A percentile compares a stretch with the other conserved stretches of the same genome.
phyloP scores from a whole-genome alignment of 2,329 filamentous ascomycete genomes.

The Raffaelea arxii region DNA sequence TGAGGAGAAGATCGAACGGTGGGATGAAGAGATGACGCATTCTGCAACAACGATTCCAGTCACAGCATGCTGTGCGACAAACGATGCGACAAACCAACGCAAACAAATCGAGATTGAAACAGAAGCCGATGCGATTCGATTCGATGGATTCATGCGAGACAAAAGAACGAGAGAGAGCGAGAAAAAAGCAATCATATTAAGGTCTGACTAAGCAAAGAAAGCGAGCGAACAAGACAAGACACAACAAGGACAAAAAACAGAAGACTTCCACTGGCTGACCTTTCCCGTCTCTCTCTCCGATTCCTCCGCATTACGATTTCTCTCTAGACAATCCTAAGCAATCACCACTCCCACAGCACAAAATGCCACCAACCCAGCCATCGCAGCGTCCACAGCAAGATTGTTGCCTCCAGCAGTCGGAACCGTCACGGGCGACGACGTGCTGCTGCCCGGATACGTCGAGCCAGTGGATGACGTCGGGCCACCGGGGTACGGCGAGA shows the following conservation, averaged over 20 bases:
- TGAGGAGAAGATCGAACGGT: neutral
- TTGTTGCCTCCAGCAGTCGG: slow-evolving; percentile 12
- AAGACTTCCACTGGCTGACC: slow-evolving; percentile 11
- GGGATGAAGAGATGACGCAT: neutral
- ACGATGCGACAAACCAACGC: neutral
- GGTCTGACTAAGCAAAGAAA: too few species aligned
- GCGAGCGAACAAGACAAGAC: too few species aligned
- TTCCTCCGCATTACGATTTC: too few species aligned
- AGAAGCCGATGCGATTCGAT: neutral
- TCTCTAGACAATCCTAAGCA: too few species aligned
- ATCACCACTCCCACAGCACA: too few species aligned
- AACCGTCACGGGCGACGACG: slow-evolving; percentile 9
- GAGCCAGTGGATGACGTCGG: neutral
- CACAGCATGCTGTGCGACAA: neutral
- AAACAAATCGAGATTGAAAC: neutral
- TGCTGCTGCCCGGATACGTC: neutral
- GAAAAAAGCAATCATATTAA: neutral
- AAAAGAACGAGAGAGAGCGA: neutral
- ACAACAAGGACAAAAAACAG: slow-evolving; percentile 12
- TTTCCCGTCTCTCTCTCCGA: too few species aligned
- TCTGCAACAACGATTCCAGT: neutral
- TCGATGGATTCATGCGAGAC: neutral
- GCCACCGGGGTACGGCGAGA: neutral
- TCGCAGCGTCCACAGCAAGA: slow-evolving; percentile 11
- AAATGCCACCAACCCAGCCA: too few species aligned